Evolutionary conservation across 495 filamentous ascomycete genomes (phyloP).

Genomic region (Neurospora discreta): DNA sequence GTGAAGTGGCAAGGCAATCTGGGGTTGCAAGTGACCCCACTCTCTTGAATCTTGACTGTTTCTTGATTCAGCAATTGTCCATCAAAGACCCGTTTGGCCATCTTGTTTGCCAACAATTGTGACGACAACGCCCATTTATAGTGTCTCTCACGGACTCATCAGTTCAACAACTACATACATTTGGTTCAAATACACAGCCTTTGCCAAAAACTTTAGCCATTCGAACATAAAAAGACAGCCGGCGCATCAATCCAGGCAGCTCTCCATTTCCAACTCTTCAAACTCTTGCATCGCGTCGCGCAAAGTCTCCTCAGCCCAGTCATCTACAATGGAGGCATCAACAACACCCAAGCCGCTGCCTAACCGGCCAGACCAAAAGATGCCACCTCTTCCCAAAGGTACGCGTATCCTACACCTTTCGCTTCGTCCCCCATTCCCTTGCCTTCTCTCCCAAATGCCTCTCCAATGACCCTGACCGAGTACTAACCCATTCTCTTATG

Average conservation of each 20-base stretch:
- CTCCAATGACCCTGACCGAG: background rate
- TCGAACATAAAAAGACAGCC: background rate
- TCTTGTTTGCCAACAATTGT: background rate
- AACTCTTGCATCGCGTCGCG: background rate
- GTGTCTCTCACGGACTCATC: background rate
- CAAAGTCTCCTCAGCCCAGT: background rate
- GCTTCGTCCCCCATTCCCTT: background rate
- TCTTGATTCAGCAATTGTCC: background rate
- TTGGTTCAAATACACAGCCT: background rate
- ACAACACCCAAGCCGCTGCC: constrained; percentile 2
- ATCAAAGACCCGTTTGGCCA: background rate
- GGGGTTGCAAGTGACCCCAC: background rate
- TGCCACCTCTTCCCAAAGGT: constrained; percentile 39
- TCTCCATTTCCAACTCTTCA: background rate
- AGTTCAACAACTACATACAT: background rate
- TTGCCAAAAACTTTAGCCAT: background rate
- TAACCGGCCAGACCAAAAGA: constrained; percentile 27
- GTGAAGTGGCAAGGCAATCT: background rate
- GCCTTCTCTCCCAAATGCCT: background rate
- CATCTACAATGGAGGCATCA: background rate
- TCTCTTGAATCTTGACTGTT: background rate
- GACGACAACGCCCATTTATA: background rate
- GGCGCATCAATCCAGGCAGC: background rate
- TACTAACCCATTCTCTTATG: background rate
- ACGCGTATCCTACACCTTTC: background rate